Base-by-base conservation (phyloP, 1,284 basidiomycete species). In the Pterulicium gracile region DNA sequence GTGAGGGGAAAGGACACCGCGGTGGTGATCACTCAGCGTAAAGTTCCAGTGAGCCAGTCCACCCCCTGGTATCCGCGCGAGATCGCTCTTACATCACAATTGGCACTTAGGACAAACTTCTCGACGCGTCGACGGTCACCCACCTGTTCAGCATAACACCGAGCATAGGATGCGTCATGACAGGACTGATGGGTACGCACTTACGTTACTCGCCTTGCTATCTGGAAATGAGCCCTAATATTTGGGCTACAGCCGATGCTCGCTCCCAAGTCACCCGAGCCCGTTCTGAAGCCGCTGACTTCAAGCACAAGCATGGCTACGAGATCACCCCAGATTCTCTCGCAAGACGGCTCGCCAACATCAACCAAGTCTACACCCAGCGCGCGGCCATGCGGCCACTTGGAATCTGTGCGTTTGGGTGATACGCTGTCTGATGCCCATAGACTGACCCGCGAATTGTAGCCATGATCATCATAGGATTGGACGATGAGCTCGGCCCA, bases 291-390 rank as follows among this genome's bases (percentile, higher is more conserved):
- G 96, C 96, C 10, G 90, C 91, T 34, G 81, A 93, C 24, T 98
- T 94, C 75, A 77, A 93, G 55, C 92, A 97, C 74, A 97, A 97
- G 67, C 94, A 87, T 59, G 96, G 96, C 42, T 97, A 98, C 61
- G 92, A 97, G 67, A 98, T 98, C 57, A 94, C 93, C 2, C 92
- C 95, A 0, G 94, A 96, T 61, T 83, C 90, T 23, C 77, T 99
- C 39, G 90, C 96, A 24, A 84, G 94, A 58, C 77, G 96, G 44
- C 72, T 99, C 62, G 95, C 96, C 32, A 98, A 98, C 65, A 92
- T 99, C 66, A 98, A 98, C 66, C 96, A 99, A 67, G 95, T 98
- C 1, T 96, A 97, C 67, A 98, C 95, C 0, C 95, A 98, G 67
- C 79, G 90, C 51, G 96, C 96, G 0, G 96, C 82, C 41, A 98